These are phyloP conservation scores for Mallotus repandus DNA, from an alignment of 441 rosid genomes.

Conservation along the genomic window DNA sequence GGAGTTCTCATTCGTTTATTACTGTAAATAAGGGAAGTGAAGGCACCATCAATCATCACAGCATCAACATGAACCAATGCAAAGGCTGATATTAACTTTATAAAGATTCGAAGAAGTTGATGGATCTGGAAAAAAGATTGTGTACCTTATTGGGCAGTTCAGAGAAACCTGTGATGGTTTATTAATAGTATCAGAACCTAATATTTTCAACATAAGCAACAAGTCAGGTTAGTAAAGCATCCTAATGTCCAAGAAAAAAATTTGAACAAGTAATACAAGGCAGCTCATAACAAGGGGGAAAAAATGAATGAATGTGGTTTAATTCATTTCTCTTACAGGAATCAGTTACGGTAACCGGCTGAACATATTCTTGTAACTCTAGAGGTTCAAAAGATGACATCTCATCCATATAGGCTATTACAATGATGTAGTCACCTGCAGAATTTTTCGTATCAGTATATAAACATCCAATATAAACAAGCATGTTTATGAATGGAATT, in stretches of 20 bases:
- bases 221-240: neutral
- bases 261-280: no score
- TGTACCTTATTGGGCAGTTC: slow-evolving; percentile 2
- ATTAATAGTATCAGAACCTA: neutral
- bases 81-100: no score
- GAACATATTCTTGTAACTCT: neutral
- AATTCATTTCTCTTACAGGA: neutral
- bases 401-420: neutral
- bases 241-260: neutral
- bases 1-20: neutral
- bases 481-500: neutral
- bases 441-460: neutral
- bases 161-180: neutral
- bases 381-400: neutral
- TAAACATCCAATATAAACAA: no score
- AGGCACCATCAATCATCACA: neutral
- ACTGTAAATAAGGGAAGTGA: neutral
- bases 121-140: neutral
- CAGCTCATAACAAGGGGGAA: neutral
- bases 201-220: neutral
- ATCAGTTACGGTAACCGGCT: neutral
- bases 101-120: neutral
- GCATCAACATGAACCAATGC: neutral
- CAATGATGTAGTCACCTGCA: neutral
- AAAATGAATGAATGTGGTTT: neutral